Evolutionary conservation across 495 filamentous ascomycete genomes (phyloP).

Genomic region (Penicillium arizonense): DNA sequence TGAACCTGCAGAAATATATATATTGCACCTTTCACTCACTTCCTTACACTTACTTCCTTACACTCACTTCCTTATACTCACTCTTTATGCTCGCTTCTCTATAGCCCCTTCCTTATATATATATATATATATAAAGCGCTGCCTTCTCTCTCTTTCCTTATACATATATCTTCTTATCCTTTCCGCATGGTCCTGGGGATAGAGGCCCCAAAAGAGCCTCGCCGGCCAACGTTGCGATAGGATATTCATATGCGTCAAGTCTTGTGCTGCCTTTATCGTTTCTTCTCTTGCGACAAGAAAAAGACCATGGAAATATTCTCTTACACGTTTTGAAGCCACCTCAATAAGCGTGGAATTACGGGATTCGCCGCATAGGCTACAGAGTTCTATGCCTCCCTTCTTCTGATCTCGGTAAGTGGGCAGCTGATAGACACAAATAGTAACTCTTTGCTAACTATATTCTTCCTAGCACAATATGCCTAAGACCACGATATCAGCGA

Average conservation of each 20-base stretch:
- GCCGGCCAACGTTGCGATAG: constrained; percentile 17
- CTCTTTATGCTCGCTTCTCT: too few relatives aligned
- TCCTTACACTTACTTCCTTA: too few relatives aligned
- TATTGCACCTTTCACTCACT: too few relatives aligned
- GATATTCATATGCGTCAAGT: constrained; percentile 15
- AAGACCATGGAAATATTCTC: constrained; percentile 24
- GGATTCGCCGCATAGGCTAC: background rate
- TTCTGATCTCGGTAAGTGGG: background rate
- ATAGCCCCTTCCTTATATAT: too few relatives aligned
- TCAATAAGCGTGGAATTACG: constrained; percentile 19
- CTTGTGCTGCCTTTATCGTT: constrained; percentile 28
- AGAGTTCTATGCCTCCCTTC: background rate
- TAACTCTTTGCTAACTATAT: too few relatives aligned
- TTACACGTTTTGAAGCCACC: constrained; percentile 11
- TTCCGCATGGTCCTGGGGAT: background rate
- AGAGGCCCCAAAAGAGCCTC: background rate
- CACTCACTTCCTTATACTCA: too few relatives aligned
- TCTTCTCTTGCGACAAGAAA: constrained; percentile 13
- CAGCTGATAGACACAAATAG: background rate
- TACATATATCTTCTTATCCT: too few relatives aligned
- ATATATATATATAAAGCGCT: too few relatives aligned
- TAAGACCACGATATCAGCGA: too few relatives aligned
- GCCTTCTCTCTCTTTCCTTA: too few relatives aligned
- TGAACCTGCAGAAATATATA: too few relatives aligned
- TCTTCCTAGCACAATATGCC: too few relatives aligned